Conservation (phyloP, 2,329 filamentous ascomycete species). For the Ophiostoma fasciatum region DNA sequence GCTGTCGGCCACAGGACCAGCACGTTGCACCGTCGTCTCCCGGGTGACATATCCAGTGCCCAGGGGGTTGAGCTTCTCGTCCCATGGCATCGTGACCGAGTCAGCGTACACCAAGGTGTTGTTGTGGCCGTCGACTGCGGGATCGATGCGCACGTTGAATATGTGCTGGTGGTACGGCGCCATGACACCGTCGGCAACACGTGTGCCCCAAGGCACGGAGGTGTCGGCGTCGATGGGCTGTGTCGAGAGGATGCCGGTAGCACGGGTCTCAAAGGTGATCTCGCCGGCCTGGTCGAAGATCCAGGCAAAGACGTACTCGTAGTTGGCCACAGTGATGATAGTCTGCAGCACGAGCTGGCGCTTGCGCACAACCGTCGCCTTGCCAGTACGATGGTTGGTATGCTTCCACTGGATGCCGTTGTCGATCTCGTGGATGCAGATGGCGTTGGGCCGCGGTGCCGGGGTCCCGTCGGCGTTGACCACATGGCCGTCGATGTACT, state of each 20-base stretch:
- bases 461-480: no score
- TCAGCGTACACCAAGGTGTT: constrained; percentile 35
- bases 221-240: constrained; percentile 41
- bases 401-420: no score
- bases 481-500: no score
- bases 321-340: constrained; percentile 45
- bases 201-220: constrained; percentile 39
- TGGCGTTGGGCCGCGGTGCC: no score
- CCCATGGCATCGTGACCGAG: constrained; percentile 24
- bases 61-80: no score
- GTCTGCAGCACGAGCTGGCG: no score
- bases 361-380: no score
- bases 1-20: no score
- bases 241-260: constrained; percentile 50
- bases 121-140: constrained; percentile 40
- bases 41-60: no score
- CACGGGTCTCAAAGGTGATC: constrained; percentile 45
- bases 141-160: constrained; percentile 50
- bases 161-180: constrained; percentile 59
- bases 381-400: no score
- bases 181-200: constrained; percentile 46
- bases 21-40: no score
- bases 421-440: no score
- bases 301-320: constrained; percentile 44
- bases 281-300: constrained; percentile 46